These are phyloP conservation scores for Fusarium sublunatum DNA, from an alignment of 2,329 filamentous ascomycete genomes.

Conservation along the genomic window DNA sequence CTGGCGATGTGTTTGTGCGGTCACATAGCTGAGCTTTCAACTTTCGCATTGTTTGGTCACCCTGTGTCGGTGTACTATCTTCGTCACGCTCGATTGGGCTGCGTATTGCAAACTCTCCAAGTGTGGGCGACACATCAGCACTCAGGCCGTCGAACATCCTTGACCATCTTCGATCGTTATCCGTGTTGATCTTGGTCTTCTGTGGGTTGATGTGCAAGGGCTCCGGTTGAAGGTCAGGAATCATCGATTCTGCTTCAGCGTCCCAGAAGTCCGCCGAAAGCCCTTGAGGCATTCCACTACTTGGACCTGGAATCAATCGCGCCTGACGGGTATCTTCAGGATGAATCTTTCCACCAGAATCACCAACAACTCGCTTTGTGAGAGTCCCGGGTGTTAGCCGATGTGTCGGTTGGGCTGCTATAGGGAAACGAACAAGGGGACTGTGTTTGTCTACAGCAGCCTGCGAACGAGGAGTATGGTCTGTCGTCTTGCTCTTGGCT, in stretches of 20 bases:
- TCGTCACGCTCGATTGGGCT: not conserved
- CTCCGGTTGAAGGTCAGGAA: constrained; percentile 41
- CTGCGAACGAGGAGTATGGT: constrained; percentile 26
- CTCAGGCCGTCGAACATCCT: constrained; percentile 19
- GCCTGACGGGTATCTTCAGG: constrained; percentile 33
- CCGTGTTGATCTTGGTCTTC: constrained; percentile 8
- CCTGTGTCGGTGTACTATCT: not conserved
- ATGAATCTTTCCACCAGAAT: constrained; percentile 40
- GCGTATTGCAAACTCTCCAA: constrained; percentile 17
- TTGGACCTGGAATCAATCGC: constrained; percentile 34
- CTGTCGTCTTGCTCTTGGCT: constrained; percentile 3
- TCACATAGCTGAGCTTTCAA: constrained; percentile 9
- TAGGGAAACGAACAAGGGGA: constrained; percentile 46
- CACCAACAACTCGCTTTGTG: constrained; percentile 38
- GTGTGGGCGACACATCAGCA: constrained; percentile 6
- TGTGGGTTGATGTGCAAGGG: constrained; percentile 40
- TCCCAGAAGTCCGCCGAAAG: constrained; percentile 41
- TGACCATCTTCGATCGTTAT: constrained; percentile 29
- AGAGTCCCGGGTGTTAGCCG: constrained; percentile 44
- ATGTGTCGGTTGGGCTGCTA: constrained; percentile 37
- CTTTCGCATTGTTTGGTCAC: constrained; percentile 9
- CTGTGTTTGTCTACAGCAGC: constrained; percentile 30
- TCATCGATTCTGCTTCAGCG: constrained; percentile 28
- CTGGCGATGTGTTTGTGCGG: constrained; percentile 3
- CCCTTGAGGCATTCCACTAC: constrained; percentile 24